phyloP scores from a whole-genome alignment of 2,329 filamentous ascomycete species.

The Fusarium sp. region DNA sequence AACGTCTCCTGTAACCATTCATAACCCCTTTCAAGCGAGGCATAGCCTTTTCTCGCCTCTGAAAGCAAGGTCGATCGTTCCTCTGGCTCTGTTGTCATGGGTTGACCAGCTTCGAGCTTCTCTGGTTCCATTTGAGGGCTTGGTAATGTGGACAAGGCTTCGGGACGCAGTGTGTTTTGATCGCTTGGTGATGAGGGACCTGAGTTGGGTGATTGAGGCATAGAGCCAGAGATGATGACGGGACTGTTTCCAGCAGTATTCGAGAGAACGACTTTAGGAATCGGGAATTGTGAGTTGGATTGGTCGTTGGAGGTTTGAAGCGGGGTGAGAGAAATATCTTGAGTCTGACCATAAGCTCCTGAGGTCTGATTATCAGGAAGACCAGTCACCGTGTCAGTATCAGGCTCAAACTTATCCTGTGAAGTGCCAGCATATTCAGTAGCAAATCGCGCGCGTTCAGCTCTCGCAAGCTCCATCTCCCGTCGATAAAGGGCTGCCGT shows the following conservation, averaged over 20 bases:
- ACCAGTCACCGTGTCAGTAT: background rate
- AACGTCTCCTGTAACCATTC: conserved; percentile 76
- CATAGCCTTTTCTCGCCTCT: conserved; percentile 51
- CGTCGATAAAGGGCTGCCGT: conserved; percentile 67
- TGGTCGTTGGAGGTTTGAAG: background rate
- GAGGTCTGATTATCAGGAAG: background rate
- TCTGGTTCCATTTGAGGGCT: background rate
- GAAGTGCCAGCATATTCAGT: background rate
- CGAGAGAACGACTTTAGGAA: conserved; percentile 4
- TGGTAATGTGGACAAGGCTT: background rate
- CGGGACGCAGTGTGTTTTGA: background rate
- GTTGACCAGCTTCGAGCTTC: background rate
- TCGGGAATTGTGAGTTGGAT: background rate
- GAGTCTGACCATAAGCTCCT: background rate
- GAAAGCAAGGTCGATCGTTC: conserved; percentile 62
- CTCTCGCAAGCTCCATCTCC: conserved; percentile 28
- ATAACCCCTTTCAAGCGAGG: conserved; percentile 50
- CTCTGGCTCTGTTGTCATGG: background rate
- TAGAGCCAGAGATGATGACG: background rate
- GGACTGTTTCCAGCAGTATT: conserved; percentile 6
- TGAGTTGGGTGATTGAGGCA: background rate
- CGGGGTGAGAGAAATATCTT: background rate
- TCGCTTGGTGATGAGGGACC: background rate
- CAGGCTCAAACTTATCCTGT: background rate
- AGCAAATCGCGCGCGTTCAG: conserved; percentile 10